phyloP scores from a whole-genome alignment of 2,329 filamentous ascomycete species.

The Zasmidium angulare region DNA sequence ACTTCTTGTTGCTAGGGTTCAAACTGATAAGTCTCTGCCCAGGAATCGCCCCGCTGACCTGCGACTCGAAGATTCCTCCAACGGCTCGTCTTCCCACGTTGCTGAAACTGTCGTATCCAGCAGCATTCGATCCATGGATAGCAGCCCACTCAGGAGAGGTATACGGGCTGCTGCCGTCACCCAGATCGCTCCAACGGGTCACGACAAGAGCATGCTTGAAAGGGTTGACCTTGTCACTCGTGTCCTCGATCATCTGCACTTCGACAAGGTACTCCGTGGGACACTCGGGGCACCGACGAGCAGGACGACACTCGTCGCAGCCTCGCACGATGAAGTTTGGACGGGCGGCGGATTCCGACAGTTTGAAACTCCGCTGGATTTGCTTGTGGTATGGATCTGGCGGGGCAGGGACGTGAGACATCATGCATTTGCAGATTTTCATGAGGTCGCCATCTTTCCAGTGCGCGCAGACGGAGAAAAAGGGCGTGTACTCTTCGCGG shows the following conservation, averaged over 20 bases:
- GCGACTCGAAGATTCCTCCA: constrained; percentile 59
- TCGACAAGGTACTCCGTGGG: constrained; percentile 64
- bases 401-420: constrained; percentile 56
- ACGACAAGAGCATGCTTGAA: constrained; percentile 63
- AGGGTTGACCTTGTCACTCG: constrained; percentile 39
- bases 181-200: constrained; percentile 63
- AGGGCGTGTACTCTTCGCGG: constrained; percentile 61
- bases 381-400: constrained; percentile 46
- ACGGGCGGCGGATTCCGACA: constrained; percentile 33
- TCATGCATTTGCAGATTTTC: constrained; percentile 60
- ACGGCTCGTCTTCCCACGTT: constrained; percentile 56
- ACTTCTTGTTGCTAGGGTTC: constrained; percentile 56
- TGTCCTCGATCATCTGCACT: constrained; percentile 59
- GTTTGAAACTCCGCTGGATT: constrained; percentile 40
- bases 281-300: constrained; percentile 61
- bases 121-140: constrained; percentile 46
- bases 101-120: constrained; percentile 54
- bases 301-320: constrained; percentile 58
- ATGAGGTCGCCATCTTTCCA: constrained; percentile 63
- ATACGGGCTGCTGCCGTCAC: constrained; percentile 52
- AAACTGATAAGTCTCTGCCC: constrained; percentile 58
- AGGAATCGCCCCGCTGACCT: constrained; percentile 54
- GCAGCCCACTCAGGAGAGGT: constrained; percentile 56
- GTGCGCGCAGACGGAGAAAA: constrained; percentile 62
- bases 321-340: constrained; percentile 50